phyloP scores from a whole-genome alignment of 2,329 filamentous ascomycete genomes.

The Cladorrhinum sp. region DNA sequence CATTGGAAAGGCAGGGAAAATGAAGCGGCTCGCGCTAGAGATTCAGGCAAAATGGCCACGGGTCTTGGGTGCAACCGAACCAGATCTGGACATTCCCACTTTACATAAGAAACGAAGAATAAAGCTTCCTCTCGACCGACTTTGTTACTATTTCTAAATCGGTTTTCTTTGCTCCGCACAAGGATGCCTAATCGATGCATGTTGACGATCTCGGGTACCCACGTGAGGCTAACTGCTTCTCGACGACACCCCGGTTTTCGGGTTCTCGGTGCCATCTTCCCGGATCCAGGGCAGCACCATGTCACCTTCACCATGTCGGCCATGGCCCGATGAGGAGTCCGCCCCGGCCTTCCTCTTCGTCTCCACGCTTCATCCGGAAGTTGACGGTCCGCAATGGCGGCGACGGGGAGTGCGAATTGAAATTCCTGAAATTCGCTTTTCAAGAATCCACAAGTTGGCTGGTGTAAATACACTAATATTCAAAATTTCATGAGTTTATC shows the following conservation, averaged over 20 bases:
- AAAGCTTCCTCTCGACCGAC: too few species aligned
- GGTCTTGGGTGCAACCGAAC: background rate
- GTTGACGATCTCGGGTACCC: background rate
- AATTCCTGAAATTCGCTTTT: background rate
- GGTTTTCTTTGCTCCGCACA: slow-evolving; percentile 11
- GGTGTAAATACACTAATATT: background rate
- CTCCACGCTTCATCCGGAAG: slow-evolving; percentile 17
- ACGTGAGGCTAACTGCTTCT: background rate
- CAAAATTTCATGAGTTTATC: background rate
- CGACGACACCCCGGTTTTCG: background rate
- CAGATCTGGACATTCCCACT: background rate
- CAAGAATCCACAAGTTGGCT: background rate
- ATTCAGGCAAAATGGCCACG: slow-evolving; percentile 22
- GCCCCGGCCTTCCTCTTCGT: background rate
- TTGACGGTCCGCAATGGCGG: slow-evolving; percentile 10
- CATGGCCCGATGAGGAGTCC: slow-evolving; percentile 3
- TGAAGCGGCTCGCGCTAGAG: slow-evolving; percentile 9
- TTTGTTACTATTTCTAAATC: background rate
- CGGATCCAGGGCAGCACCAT: background rate
- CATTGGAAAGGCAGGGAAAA: background rate
- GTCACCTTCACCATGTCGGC: background rate
- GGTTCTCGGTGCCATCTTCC: background rate
- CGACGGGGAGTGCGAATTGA: background rate
- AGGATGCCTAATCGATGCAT: background rate
- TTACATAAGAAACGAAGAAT: too few species aligned